Evolutionary conservation across 805 yeast genomes (phyloP), one percentile per base, ranked within the genome.

Genomic region (Lachancea meyersii): DNA sequence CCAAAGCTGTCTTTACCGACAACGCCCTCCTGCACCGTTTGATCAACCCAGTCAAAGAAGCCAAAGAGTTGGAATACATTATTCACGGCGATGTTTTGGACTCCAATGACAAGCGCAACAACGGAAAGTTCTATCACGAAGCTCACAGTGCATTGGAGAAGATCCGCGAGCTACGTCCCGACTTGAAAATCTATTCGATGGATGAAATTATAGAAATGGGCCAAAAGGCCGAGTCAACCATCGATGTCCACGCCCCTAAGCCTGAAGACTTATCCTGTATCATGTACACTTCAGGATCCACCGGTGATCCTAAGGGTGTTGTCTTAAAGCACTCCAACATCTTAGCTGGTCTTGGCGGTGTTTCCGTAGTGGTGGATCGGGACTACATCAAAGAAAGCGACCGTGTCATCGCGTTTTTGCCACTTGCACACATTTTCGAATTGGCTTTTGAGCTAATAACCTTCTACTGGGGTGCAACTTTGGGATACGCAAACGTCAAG

Each of bases 381-480:
- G 65, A 67, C 17, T 41, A 66, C 34, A 76, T 87, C 40, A 66
- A 57, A 44, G 66, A 68, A 18, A 64, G 64, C 27, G 97, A 93
- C 67, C 75, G 87, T 52, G 69, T 91, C 49, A 79, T 93, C 64
- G 82, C 89, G 14, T 89, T 91, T 64, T 76, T 93, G 61, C 98
- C 98, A 10, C 75, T 93, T 58, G 98, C 98, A 7, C 98, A 93
- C 61, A 93, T 93, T 54, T 86, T 93, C 54, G 98, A 93, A 70
- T 72, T 87, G 65, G 86, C 79, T 3, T 88, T 93, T 51, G 98
- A 93, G 70, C 70, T 88, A 57, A 64, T 77, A 23, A 58, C 76
- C 28, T 77, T 93, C 53, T 80, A 79, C 71, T 93, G 97, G 97
- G 97, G 97, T 61, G 82, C 85, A 43, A 64, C 77, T 43, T 64